phyloP scores from a whole-genome alignment of 2,329 filamentous ascomycete species.

The Biscogniauxia sp. region DNA sequence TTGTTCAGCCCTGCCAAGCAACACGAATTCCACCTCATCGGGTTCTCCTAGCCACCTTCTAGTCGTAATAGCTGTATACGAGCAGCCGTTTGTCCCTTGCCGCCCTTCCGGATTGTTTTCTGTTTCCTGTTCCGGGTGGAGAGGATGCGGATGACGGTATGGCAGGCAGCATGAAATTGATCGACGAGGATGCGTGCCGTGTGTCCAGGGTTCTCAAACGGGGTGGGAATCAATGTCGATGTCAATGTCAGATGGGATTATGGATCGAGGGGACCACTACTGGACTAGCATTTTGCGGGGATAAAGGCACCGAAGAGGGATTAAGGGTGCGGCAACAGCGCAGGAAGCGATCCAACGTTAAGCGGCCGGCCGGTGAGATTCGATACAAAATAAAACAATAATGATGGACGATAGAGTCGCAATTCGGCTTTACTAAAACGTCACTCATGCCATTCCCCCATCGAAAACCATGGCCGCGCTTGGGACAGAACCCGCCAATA shows the following conservation, averaged over 20 bases:
- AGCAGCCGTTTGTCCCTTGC: not conserved
- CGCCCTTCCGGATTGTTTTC: not conserved
- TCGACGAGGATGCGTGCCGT: slow-evolving; percentile 17
- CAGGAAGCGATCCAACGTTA: not conserved
- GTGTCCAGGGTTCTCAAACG: slow-evolving; percentile 10
- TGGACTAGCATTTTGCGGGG: slow-evolving; percentile 21
- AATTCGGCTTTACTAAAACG: not conserved
- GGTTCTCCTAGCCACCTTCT: not conserved
- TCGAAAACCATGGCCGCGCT: not conserved
- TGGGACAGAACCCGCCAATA: not conserved
- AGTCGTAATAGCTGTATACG: not conserved
- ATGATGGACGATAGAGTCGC: not conserved
- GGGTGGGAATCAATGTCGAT: slow-evolving; percentile 11
- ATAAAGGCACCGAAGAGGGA: slow-evolving; percentile 18
- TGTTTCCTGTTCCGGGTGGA: not conserved
- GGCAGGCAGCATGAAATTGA: slow-evolving; percentile 16
- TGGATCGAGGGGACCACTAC: slow-evolving; percentile 9
- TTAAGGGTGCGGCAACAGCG: slow-evolving; percentile 2
- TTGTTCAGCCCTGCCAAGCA: slow-evolving; percentile 6
- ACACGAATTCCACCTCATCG: not conserved
- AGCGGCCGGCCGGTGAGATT: not conserved
- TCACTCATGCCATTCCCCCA: not conserved
- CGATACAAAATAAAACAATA: not conserved
- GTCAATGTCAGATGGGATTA: slow-evolving; percentile 16
- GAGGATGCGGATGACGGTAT: slow-evolving; percentile 9